Evolutionary conservation across 1,284 basidiomycete genomes (phyloP).

Genomic region (Papiliotrema laurentii): DNA sequence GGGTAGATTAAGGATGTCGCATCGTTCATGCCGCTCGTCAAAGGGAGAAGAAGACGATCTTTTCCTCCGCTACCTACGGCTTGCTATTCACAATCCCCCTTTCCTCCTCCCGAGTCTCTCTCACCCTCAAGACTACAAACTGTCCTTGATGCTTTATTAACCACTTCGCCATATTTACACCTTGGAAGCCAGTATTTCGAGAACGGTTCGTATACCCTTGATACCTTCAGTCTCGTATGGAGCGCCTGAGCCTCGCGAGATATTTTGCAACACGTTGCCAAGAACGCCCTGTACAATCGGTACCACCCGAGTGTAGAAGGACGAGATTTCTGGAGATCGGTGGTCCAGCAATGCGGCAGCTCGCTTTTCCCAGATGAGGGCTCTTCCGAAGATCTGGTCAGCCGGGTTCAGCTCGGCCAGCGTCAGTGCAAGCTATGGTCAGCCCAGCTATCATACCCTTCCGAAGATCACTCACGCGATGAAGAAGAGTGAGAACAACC

Average conservation of each 20-base stretch:
- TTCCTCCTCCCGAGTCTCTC: no score
- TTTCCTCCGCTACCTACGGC: no score
- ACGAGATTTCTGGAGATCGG: slow-evolving; percentile 8
- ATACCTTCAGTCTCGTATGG: neutral
- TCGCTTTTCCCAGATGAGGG: slow-evolving; percentile 23
- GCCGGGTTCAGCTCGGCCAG: slow-evolving; percentile 21
- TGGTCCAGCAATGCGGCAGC: slow-evolving; percentile 24
- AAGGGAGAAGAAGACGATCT: no score
- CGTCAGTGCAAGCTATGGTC: slow-evolving; percentile 18
- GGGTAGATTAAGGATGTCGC: no score
- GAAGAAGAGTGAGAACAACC: slow-evolving; percentile 35
- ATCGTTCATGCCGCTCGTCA: no score
- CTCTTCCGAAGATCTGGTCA: slow-evolving; percentile 19
- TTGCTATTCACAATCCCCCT: no score
- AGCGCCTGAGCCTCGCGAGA: neutral
- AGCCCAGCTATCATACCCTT: neutral
- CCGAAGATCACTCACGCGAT: slow-evolving; percentile 31
- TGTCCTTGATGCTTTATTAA: no score
- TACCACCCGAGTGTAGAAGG: slow-evolving; percentile 16
- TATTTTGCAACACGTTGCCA: slow-evolving; percentile 1
- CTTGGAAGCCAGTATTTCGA: neutral
- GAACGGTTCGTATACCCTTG: neutral
- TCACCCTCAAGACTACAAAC: no score
- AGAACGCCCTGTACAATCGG: slow-evolving; percentile 15
- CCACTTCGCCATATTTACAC: no score